phyloP scores from a whole-genome alignment of 1,284 basidiomycete genomes.

The Pyrrhoderma noxium region DNA sequence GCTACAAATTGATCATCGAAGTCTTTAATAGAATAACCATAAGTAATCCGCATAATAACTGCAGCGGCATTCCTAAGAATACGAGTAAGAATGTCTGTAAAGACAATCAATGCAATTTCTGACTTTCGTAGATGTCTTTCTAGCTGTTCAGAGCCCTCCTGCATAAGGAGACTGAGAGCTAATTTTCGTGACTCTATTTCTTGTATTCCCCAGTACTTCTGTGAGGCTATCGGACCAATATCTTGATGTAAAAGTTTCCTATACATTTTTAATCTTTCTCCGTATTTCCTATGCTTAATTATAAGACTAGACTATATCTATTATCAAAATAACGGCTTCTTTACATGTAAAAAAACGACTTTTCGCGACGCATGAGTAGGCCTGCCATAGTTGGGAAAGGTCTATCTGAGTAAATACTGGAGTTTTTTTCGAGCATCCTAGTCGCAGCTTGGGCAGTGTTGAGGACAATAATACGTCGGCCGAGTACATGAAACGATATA shows the following conservation, averaged over 20 bases:
- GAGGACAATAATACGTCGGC: slow-evolving; percentile 30
- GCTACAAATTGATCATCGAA: slow-evolving; percentile 34
- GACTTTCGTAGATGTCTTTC: slow-evolving; percentile 16
- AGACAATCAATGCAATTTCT: not conserved
- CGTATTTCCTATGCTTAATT: not conserved
- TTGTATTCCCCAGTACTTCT: slow-evolving; percentile 1
- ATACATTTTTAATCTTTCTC: slow-evolving; percentile 15
- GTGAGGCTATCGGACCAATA: slow-evolving; percentile 3
- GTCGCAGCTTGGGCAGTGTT: slow-evolving; percentile 29
- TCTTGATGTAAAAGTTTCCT: slow-evolving; percentile 12
- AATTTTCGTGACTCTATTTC: not conserved
- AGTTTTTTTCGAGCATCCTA: slow-evolving; percentile 36
- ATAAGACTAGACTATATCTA: not conserved
- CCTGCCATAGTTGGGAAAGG: slow-evolving; percentile 12
- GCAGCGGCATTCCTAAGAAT: slow-evolving; percentile 35
- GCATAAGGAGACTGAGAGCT: not conserved
- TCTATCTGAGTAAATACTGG: slow-evolving; percentile 20
- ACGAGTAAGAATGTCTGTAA: not conserved
- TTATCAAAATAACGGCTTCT: not conserved
- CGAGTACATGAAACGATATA: slow-evolving; percentile 18
- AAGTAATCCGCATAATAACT: slow-evolving; percentile 39
- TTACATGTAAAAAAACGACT: slow-evolving; percentile 17
- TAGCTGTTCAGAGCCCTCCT: not conserved
- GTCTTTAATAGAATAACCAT: slow-evolving; percentile 35
- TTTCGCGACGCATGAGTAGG: slow-evolving; percentile 13